Base-by-base conservation (phyloP, 2,329 filamentous ascomycete genomes). In the Ascochyta pisi region DNA sequence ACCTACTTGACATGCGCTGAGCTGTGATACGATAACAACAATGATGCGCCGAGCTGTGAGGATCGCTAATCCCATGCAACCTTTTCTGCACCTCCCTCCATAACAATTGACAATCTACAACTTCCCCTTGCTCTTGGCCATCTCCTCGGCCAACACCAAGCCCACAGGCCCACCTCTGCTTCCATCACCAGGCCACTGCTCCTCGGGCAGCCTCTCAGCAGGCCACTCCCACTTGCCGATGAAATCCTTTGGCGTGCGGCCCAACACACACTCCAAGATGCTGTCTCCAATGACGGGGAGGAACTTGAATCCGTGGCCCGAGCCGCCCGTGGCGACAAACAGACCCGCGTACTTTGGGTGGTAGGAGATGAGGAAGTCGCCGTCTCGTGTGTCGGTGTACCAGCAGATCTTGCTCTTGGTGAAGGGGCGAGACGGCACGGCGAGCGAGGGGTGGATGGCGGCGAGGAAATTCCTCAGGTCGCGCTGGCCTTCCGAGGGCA, bases 251-350 rank as follows among this genome's bases (percentile, higher is more conserved):
- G 73, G 73, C 48, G 68, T 77, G 69, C 60, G 71, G 3, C 56
- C 76, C 66, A 69, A 71, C 63, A 86, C 67, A n/a, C 80, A 78
- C 58, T 85, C 80, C 0, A 82, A 77, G 12, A 87, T 81, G 57
- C 77, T 78, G 33, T 81, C 80, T 1, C 85, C 84, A 60, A 88
- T 79, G 3, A 82, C 81, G 0, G 85, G 85, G 44, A 86, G 65
- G 56, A 85, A 87, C 62, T 87, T 88, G 69, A 87, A 88, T 0
- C 78, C 86, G 68, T 88, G 86, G 0, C 86, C 86, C 33, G 80
- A 83, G 0, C 86, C 86, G 0, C 84, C 86, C 0, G 85, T 87
- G 2, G 84, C 84, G 0, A 88, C 78, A 64, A 87, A 83, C 0
- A 88, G 65, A 0, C 81, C 79, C n/a, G 71, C 66, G 59, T 79